Evolutionary conservation across 179 eudicot species (phyloP).

Genomic region (Silene noctiflora): DNA sequence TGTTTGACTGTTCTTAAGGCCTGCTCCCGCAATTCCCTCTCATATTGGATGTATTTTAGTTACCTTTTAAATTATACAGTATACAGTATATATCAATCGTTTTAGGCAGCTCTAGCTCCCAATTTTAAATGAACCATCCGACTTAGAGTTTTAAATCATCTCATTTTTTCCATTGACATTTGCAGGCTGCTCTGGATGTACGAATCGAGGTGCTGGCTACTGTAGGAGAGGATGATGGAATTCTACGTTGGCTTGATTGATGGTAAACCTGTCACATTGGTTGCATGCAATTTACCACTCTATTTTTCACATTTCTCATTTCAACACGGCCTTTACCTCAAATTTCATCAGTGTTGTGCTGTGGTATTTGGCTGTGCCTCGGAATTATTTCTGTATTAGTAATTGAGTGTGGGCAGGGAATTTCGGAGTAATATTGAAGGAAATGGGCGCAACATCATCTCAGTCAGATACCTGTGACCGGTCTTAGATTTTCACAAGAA

Average conservation of each 20-base stretch:
- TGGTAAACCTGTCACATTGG: not conserved
- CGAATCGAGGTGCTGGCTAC: slow-evolving; percentile 75
- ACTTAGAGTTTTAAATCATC: not conserved
- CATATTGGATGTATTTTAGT: not conserved
- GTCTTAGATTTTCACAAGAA: not conserved
- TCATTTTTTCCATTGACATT: not conserved
- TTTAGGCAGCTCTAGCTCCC: not conserved
- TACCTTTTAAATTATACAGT: not conserved
- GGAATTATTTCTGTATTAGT: not conserved
- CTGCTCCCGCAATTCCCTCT: too few relatives aligned
- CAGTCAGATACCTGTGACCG: not conserved
- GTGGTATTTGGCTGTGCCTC: slow-evolving; percentile 10
- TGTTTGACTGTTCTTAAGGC: too few relatives aligned
- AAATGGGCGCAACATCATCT: not conserved
- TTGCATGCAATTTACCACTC: not conserved
- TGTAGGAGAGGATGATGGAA: slow-evolving; percentile 74
- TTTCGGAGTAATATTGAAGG: not conserved
- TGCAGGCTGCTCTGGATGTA: slow-evolving; percentile 80
- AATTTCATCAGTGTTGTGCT: slow-evolving; percentile 9
- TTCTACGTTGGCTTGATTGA: slow-evolving; percentile 87
- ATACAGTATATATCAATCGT: not conserved
- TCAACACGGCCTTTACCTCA: slow-evolving; percentile 20
- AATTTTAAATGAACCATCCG: not conserved
- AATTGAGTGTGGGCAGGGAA: not conserved
- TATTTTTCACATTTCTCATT: not conserved